Conservation (phyloP, 1,284 basidiomycete genomes). For the Violaceomyces palustris region DNA sequence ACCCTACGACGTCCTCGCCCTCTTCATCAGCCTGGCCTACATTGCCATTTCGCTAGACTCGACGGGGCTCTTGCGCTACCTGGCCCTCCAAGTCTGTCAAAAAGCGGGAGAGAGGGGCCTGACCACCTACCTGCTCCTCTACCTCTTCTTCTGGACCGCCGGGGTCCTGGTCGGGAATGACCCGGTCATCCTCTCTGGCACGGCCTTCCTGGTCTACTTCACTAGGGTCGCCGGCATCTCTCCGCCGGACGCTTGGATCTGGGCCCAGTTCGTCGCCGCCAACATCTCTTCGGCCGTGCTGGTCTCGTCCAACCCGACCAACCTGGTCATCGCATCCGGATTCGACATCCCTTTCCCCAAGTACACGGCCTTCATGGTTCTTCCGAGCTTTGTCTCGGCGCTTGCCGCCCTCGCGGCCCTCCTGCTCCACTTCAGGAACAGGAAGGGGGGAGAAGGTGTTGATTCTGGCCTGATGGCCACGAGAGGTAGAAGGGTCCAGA, state of each 20-base stretch:
- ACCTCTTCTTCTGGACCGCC: conserved; percentile 70
- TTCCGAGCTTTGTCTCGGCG: conserved; percentile 39
- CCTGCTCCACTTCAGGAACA: conserved; percentile 39
- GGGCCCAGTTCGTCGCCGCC: conserved; percentile 67
- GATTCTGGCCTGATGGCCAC: no score
- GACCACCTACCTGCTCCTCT: conserved; percentile 72
- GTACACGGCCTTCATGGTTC: conserved; percentile 49
- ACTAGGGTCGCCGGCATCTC: conserved; percentile 65
- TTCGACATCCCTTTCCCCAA: conserved; percentile 45
- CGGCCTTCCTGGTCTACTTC: conserved; percentile 79
- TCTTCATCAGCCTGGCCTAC: conserved; percentile 89
- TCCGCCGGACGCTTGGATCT: conserved; percentile 64
- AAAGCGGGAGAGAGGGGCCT: conserved; percentile 50
- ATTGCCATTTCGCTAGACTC: conserved; percentile 87
- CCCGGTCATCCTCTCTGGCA: conserved; percentile 59
- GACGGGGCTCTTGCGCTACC: conserved; percentile 77
- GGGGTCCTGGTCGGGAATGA: conserved; percentile 80
- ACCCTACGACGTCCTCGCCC: conserved; percentile 86
- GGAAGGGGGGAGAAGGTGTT: conserved; percentile 4
- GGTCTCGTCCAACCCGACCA: conserved; percentile 54
- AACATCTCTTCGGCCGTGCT: conserved; percentile 64
- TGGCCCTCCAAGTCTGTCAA: conserved; percentile 58
- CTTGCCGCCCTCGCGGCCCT: conserved; percentile 27
- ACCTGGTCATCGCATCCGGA: conserved; percentile 52
- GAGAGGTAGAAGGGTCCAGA: no score